Conservation (phyloP, 495 filamentous ascomycete genomes). For the Tuber borchii region DNA sequence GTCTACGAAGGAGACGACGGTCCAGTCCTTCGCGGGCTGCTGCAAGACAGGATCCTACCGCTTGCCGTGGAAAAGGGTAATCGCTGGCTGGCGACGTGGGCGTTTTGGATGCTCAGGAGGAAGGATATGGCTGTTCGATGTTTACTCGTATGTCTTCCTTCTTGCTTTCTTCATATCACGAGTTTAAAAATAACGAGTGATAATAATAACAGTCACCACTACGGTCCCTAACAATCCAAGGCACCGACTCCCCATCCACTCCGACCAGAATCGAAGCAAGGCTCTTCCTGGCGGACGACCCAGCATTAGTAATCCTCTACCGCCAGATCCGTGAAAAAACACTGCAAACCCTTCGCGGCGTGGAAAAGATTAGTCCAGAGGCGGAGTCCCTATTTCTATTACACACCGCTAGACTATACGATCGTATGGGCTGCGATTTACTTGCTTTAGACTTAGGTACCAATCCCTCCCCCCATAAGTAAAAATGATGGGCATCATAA, state of each 20-base stretch:
- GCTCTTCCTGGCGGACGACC: slow-evolving; percentile 82
- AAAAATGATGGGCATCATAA: slow-evolving; percentile 19
- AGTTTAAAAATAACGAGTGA: slow-evolving; percentile 26
- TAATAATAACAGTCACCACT: slow-evolving; percentile 57
- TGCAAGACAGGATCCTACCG: slow-evolving; percentile 72
- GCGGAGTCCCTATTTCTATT: slow-evolving; percentile 87
- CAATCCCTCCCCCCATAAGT: not conserved
- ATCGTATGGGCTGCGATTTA: slow-evolving; percentile 94
- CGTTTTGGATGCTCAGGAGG: slow-evolving; percentile 83
- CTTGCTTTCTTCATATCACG: not conserved
- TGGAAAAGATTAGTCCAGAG: slow-evolving; percentile 67
- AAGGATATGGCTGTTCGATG: slow-evolving; percentile 79
- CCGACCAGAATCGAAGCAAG: slow-evolving; percentile 49
- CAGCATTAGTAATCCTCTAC: slow-evolving; percentile 79
- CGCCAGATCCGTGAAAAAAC: slow-evolving; percentile 78
- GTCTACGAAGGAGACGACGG: slow-evolving; percentile 84
- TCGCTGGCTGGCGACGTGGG: slow-evolving; percentile 92
- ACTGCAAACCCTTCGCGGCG: slow-evolving; percentile 75
- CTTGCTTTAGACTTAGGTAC: slow-evolving; percentile 66
- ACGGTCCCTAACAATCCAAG: slow-evolving; percentile 60
- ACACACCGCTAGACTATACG: slow-evolving; percentile 80
- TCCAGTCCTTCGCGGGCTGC: slow-evolving; percentile 61
- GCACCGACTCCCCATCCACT: slow-evolving; percentile 27
- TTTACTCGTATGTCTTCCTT: slow-evolving; percentile 55
- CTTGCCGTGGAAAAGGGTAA: slow-evolving; percentile 75